Percentiles rank a stretch among this genome's conserved stretches.
Conservation (phyloP, 805 yeast genomes). For the Candida maris region DNA sequence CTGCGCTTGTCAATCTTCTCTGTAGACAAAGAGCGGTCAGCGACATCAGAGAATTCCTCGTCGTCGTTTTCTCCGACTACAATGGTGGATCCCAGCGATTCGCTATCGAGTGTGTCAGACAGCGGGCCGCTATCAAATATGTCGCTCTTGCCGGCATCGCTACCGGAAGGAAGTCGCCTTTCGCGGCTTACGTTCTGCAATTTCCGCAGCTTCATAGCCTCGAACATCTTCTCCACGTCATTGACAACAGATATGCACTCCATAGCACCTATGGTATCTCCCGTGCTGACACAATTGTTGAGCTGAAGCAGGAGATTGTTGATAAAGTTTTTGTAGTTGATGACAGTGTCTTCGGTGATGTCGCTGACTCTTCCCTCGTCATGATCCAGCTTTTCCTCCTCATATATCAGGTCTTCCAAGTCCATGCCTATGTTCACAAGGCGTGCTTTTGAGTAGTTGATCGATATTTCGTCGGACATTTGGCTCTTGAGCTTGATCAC, state of each 20-base stretch:
- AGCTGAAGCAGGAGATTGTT: constrained; percentile 55
- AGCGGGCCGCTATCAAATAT: constrained; percentile 4
- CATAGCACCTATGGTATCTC: constrained; percentile 55
- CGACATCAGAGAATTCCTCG: constrained; percentile 3
- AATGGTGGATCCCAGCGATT: constrained; percentile 10
- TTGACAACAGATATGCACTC: constrained; percentile 65
- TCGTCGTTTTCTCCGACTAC: constrained; percentile 13
- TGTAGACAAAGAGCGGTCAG: constrained; percentile 13
- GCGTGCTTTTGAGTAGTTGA: constrained; percentile 62
- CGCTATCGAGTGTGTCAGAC: constrained; percentile 6
- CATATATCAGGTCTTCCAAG: constrained; percentile 39
- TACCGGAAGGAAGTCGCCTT: constrained; percentile 6
- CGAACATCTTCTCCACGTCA: constrained; percentile 74
- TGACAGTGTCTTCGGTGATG: constrained; percentile 40
- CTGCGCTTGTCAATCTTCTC: constrained; percentile 18
- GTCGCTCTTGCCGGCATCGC: not conserved
- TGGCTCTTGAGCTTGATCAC: constrained; percentile 48
- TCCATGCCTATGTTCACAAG: constrained; percentile 63
- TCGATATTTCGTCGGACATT: constrained; percentile 49
- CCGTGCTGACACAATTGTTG: constrained; percentile 47
- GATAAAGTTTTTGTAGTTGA: constrained; percentile 56
- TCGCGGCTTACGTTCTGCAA: constrained; percentile 9
- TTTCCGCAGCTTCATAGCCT: constrained; percentile 39
- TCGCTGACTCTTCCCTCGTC: constrained; percentile 10
- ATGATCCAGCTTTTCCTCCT: constrained; percentile 16